Conservation (phyloP, 306 rosid genomes). For the Quercus cerris region DNA sequence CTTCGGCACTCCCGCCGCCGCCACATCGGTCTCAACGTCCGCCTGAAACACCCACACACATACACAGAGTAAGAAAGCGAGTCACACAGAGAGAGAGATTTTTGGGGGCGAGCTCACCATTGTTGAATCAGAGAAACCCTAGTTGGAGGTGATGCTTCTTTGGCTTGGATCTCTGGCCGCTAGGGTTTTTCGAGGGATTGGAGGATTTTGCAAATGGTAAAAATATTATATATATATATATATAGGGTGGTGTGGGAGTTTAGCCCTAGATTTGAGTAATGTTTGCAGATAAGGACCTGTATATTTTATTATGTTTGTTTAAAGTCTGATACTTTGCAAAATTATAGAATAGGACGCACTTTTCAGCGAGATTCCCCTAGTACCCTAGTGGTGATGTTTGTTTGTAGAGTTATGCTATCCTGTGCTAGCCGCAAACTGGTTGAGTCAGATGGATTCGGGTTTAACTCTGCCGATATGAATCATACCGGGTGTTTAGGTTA, state of each 20-base stretch:
- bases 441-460: too few relatives aligned
- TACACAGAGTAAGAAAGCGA: neutral
- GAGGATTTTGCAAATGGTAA: neutral
- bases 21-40: constrained; percentile 63
- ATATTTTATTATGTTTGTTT: neutral
- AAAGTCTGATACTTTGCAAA: neutral
- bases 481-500: too few relatives aligned
- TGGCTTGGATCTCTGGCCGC: constrained; percentile 21
- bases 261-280: constrained; percentile 5
- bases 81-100: neutral
- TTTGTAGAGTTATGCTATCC: too few relatives aligned
- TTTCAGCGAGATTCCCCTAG: too few relatives aligned
- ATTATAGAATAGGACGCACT: too few relatives aligned
- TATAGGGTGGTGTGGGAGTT: neutral
- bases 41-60: constrained; percentile 48
- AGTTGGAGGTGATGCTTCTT: neutral
- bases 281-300: neutral
- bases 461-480: too few relatives aligned
- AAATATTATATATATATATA: neutral
- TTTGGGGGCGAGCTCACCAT: constrained; percentile 23
- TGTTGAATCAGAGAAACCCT: constrained; percentile 17
- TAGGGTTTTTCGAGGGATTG: constrained; percentile 29
- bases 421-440: too few relatives aligned
- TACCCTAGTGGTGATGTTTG: too few relatives aligned
- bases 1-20: constrained; percentile 61